phyloP scores from a whole-genome alignment of 176 grass and related monocot species.

The Raddia guianensis region DNA sequence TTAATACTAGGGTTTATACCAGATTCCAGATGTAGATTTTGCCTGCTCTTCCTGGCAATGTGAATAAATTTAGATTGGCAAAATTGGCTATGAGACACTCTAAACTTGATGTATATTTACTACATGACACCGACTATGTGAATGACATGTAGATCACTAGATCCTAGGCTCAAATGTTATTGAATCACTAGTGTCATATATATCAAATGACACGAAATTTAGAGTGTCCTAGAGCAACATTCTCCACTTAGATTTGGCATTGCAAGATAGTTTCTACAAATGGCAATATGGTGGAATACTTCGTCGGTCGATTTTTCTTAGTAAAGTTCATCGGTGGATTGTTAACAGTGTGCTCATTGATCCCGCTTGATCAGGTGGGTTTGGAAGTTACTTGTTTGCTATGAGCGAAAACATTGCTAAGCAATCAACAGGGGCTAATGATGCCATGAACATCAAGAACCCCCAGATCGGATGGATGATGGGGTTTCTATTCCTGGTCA shows the following conservation, averaged over 20 bases:
- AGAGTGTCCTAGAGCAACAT: too few species aligned
- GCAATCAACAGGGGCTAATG: slow-evolving; percentile 55
- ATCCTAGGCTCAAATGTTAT: too few species aligned
- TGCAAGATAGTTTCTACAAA: not conserved
- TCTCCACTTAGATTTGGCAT: not conserved
- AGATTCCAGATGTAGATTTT: not conserved
- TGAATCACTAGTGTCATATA: too few species aligned
- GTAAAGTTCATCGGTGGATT: too few species aligned
- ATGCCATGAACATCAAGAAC: slow-evolving; percentile 50
- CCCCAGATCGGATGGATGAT: slow-evolving; percentile 60
- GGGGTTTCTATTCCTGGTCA: slow-evolving; percentile 61
- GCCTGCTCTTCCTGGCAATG: not conserved
- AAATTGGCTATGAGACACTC: too few species aligned
- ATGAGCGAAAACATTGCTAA: slow-evolving; percentile 51
- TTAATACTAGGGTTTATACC: not conserved
- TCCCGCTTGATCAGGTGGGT: slow-evolving; percentile 48
- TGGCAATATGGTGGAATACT: not conserved
- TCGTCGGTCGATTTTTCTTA: too few species aligned
- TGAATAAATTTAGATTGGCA: not conserved
- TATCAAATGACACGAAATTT: too few species aligned
- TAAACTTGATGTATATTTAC: too few species aligned
- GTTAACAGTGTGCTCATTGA: not conserved
- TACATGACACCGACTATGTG: too few species aligned
- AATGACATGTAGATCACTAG: too few species aligned
- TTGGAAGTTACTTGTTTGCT: slow-evolving; percentile 55